Conservation (phyloP, 1,284 basidiomycete species). For the Gomphus sp. region DNA sequence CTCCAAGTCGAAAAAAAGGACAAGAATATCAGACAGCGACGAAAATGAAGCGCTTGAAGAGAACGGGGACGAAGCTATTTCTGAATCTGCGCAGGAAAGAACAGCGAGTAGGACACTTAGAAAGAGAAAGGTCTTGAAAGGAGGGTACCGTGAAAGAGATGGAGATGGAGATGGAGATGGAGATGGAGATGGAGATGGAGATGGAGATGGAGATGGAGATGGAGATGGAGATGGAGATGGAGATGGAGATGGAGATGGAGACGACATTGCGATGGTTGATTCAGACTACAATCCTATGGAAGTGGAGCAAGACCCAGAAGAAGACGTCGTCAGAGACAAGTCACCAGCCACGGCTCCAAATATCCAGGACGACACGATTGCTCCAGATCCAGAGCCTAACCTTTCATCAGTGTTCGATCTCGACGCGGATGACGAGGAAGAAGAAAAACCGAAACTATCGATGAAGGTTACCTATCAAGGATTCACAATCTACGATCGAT, state of each 20-base stretch:
- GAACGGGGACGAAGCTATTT: neutral
- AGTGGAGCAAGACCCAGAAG: neutral
- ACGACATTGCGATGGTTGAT: neutral
- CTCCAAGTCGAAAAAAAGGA: neutral
- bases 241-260: too few relatives aligned
- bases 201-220: too few relatives aligned
- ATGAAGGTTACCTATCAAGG: conserved; percentile 57
- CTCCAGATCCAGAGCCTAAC: neutral
- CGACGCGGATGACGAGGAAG: conserved; percentile 38
- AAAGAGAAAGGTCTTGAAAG: neutral
- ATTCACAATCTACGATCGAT: conserved; percentile 57
- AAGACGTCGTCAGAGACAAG: conserved; percentile 18
- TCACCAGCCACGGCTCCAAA: conserved; percentile 47
- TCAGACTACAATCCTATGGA: neutral
- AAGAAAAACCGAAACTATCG: conserved; percentile 62
- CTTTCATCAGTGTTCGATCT: conserved; percentile 6
- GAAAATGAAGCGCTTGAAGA: neutral
- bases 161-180: neutral
- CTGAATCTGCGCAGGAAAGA: neutral
- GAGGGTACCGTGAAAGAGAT: neutral
- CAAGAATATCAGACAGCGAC: neutral
- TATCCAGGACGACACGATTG: conserved; percentile 46
- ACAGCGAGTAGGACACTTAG: neutral
- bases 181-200: too few relatives aligned
- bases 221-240: too few relatives aligned